Base-by-base conservation (phyloP, 78 protist genomes). In the Dictyostelium firmibasis region DNA sequence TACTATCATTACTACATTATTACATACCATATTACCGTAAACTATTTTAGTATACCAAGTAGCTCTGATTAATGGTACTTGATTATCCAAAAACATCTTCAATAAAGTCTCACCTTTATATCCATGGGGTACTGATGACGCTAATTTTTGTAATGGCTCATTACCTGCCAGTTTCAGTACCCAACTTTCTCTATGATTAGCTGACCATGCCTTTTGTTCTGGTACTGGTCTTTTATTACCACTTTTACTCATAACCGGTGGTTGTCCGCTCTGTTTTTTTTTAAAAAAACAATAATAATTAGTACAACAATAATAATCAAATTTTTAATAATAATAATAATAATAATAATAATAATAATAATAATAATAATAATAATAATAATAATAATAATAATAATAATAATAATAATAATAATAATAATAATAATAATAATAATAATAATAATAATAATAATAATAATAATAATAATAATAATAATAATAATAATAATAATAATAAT, bases 31-130 rank as follows among this genome's bases (percentile, higher is more conserved):
- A 69, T 89, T 89, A 31, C 94, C 94, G 81, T 89, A 89, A 10
- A 89, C 87, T 44, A 89, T 89, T 35, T 89, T 89, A 14, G 87
- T 89, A 47, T 89, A 89, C 94, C 94, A 89, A 33, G 94, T 89
- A 0, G 94, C 94, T 44, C 94, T 83, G n/a, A 89, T 69, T 10
- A 89, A 64, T 20, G 94, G 94, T 16, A 89, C 85, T 33, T 89
- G 84, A 50, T 81, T 81, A 83, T 89, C 94, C 6, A 89, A 33
- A 64, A 89, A 81, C 94, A 89, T 89, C 35, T 89, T 89, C 3
- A 89, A 79, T 10, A 89, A 33, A 0, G 75, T 38, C 13, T 89
- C 94, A 70, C 94, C 87, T 35, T 89, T 89, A 38, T 81, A 70
- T 13, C 94, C 94, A 43, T 89, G 94, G 9, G 94, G 94, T 43